Evolutionary conservation across 192 early-diverging fungal species (phyloP), one percentile per base, ranked within the genome.

Genomic region (Glomus cerebriforme): DNA sequence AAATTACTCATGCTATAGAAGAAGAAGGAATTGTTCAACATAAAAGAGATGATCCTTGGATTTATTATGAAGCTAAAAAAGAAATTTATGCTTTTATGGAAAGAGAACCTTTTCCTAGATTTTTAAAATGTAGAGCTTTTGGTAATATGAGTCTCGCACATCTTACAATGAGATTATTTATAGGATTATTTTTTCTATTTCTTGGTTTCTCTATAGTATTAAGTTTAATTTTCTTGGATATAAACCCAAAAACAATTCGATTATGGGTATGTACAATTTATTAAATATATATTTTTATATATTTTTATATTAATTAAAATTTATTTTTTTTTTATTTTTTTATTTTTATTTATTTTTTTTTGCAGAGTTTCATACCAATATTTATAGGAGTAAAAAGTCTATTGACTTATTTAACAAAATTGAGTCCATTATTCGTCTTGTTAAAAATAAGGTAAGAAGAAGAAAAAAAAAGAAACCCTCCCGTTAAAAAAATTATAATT

Each of bases 21-120:
- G 62, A 69, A 58, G 54, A 78, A 26, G 17, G n/a, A 17, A 17
- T n/a, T 4, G 10, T 9, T 70, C 19, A 34, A 70, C 22, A 47
- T 22, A 58, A 78, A 37, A 63, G 66, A 31, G 87, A 86, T 63
- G 86, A 88, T 76, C 86, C 87, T 12, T 72, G 74, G 26, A 83
- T 91, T 5, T 91, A 86, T 80, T 65, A 82, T 2, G 90, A 90
- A 64, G 89, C 89, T n/a, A 87, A 88, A 26, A 81, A 89, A 39
- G 82, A 84, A 79, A 78, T 86, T 24, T 88, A 83, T 79, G 82
- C 87, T 34, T 82, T 80, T 0, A 90, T 91, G 89, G 81, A 87
- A 59, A 71, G 78, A 26, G 80, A 85, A 34, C 83, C 84, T 15
- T 91, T 87, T 65, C 89, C 90, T n/a, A 81, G 85, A 34, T 91